Base-by-base conservation (phyloP, 2,329 filamentous ascomycete genomes). In the Fusarium austroafricanum region DNA sequence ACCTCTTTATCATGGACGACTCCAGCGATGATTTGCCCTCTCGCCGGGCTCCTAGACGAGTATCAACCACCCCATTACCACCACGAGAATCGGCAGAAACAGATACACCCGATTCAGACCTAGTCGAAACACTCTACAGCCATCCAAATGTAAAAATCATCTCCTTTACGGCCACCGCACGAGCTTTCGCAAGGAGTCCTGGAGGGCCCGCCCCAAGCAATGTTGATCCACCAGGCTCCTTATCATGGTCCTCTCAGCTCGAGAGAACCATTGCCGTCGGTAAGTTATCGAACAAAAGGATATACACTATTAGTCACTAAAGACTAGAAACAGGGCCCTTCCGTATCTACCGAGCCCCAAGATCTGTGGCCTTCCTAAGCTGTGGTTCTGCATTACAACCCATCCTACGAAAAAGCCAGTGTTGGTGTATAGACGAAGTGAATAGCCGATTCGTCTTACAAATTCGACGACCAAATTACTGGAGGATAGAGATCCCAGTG, bases 331-430 rank as follows among this genome's bases (percentile, higher is more conserved):
- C 18, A 87, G 94, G 93, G 3, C 86, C 89, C 2, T 86, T 97
- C 62, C 87, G 90, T 67, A 93, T 97, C 67, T 97, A 97, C 77
- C 90, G 92, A 73, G 91, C 96, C 33, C 92, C 92, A 10, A 92
- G 93, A 20, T 93, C 93, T 11, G 92, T 96, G 17, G 92, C 93
- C 14, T 97, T 97, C 74, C 84, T 97, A 11, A 95, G 92, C 78
- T 97, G 93, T 67, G 92, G 92, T 61, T 89, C 88, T 55, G 90
- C 94, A 17, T 85, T 97, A 18, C 92, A 96, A 73, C 92, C 94
- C 12, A 96, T 97, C 65, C 81, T 97, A 52, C 93, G 92, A 23
- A 93, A 93, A 77, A 96, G 93, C 60, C 94, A 97, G 79, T 96
- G 92, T 76, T 97, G 94, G 94, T 96, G 92, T 77, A 91, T 97